Conservation (phyloP, 495 filamentous ascomycete species). For the Aspergillus leporis region DNA sequence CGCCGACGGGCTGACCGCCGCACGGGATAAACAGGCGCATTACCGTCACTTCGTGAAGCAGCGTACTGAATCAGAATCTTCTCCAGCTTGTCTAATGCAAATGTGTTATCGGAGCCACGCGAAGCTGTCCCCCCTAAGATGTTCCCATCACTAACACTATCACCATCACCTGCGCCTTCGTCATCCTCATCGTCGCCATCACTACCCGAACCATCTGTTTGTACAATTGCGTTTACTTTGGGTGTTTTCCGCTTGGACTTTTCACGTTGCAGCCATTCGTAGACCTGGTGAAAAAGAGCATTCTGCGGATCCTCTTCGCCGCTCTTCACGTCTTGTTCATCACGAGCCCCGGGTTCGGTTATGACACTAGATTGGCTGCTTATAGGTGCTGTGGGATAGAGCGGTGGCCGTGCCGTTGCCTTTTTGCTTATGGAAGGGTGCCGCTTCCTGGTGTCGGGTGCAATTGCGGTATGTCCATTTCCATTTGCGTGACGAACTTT, state of each 20-base stretch:
- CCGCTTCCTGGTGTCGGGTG: slow-evolving; percentile 33
- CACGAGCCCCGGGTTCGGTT: slow-evolving; percentile 22
- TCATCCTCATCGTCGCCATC: slow-evolving; percentile 31
- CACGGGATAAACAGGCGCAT: slow-evolving; percentile 35
- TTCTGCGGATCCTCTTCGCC: slow-evolving; percentile 37
- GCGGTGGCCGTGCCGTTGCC: slow-evolving; percentile 29
- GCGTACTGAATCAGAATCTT: slow-evolving; percentile 63
- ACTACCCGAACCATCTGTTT: slow-evolving; percentile 24
- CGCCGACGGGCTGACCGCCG: slow-evolving; percentile 35
- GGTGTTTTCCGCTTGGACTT: slow-evolving; percentile 61
- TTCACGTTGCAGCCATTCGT: slow-evolving; percentile 78
- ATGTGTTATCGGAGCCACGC: slow-evolving; percentile 57
- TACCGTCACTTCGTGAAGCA: slow-evolving; percentile 28
- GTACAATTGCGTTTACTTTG: slow-evolving; percentile 36
- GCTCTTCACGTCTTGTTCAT: slow-evolving; percentile 32
- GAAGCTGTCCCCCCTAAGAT: slow-evolving; percentile 21
- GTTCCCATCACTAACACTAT: slow-evolving; percentile 13
- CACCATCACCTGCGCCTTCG: slow-evolving; percentile 22
- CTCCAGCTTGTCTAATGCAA: slow-evolving; percentile 69
- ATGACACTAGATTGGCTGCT: slow-evolving; percentile 31
- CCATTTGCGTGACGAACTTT: slow-evolving; percentile 28
- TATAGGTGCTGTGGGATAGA: slow-evolving; percentile 29
- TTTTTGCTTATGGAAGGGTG: slow-evolving; percentile 29
- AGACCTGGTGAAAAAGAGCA: slow-evolving; percentile 66
- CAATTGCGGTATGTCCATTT: slow-evolving; percentile 20